Base-by-base conservation (phyloP, 2,329 filamentous ascomycete species). In the Fusarium chaquense region DNA sequence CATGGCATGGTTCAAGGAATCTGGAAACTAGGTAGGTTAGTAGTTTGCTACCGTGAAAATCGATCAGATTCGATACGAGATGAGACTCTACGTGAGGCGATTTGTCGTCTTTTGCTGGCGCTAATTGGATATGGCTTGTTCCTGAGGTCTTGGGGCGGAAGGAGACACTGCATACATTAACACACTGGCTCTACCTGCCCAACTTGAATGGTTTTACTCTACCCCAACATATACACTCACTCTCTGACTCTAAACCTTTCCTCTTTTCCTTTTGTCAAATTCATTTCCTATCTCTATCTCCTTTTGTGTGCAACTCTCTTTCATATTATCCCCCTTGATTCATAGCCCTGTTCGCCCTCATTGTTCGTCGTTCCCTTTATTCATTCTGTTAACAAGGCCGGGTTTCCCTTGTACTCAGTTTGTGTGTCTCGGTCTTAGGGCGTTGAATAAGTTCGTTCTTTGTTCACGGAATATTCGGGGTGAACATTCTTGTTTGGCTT, bases 11-110 rank as follows among this genome's bases (percentile, higher is more conserved):
- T 53, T 47, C 46, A 65, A 43, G 18, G 43, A 35, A 44, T 33
- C 38, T 50, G 50, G 44, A 49, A 40, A 11, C 28, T 30, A 52
- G 20, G 20, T 20, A 20, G 20, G 20, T 20, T 20, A 20, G 20
- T 20, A 20, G 33, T 52, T 52, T 52, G 47, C 15, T 51, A 15
- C 35, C 49, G n/a, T 22, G 49, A 52, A 52, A 28, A 52, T 52
- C 49, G 40, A 64, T 62, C 55, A 64, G 69, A 67, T 67, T 57
- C 64, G 35, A 68, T 65, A 62, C 60, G 57, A 68, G 57, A 55
- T 60, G 61, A 65, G 62, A 65, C 54, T 49, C 30, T 22, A 18
- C 33, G 43, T 59, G 67, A 70, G 67, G 61, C 54, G 62, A 54
- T 51, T 41, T 50, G 24, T 40, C 38, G 32, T 40, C 32, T 52